Evolutionary conservation across 441 rosid species (phyloP), one percentile per base, ranked within the genome.

Genomic region (Hura crepitans): DNA sequence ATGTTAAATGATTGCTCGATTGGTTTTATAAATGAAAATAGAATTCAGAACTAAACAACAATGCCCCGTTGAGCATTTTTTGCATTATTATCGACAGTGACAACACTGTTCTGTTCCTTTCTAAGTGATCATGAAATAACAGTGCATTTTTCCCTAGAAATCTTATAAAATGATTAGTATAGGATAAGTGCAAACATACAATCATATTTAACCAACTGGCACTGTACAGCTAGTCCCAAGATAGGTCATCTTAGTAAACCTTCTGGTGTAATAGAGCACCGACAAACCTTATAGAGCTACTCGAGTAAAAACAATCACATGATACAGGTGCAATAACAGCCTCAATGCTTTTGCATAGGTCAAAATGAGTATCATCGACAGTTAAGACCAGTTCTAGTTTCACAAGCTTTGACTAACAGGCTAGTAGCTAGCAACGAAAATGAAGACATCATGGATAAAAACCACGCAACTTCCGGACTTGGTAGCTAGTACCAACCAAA

Each of bases 401-500:
- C 15, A 20, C 4, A 62, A 23, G 27, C 35, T 25, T 31, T 62
- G 25, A 47, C 55, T 3, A 50, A 50, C 10, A 45, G 31, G 27
- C 42, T 50, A 57, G 61, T 22, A 28, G 20, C 0, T 53, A 31
- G 35, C 30, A 50, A 51, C 30, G 39, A 3, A 71, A 62, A 58
- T 57, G 12, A 37, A 31, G 45, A 47, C 28, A 18, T 20, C 37
- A 51, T 2, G 1, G 53, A 37, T 56, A 39, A 39, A 47, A 62
- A 13, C 27, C 13, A 30, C 65, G 45, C 5, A 66, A 35, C 71
- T 37, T 43, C 33, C 68, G 30, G 74, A 75, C 72, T 20, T 61
- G 64, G 68, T 69, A 42, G 47, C 70, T 27, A 42, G 30, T 42
- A 47, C 27, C 18, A 25, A 76, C 76, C 65, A 51, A 67, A 45